Base-by-base conservation (phyloP, 2,329 filamentous ascomycete species). In the Sporothrix brunneoviolacea region DNA sequence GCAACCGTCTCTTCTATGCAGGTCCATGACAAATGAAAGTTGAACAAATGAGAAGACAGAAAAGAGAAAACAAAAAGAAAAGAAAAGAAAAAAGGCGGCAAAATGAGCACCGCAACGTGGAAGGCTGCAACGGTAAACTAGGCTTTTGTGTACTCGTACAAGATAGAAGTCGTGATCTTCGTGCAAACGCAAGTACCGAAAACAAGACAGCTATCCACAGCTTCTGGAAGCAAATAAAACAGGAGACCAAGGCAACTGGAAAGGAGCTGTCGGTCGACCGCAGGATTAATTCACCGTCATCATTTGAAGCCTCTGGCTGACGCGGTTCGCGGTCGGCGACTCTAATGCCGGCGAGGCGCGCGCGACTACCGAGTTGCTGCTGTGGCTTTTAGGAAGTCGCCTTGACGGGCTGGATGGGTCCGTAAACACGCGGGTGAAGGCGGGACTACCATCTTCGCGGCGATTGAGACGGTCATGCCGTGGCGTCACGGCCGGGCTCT, bases 341-440 rank as follows among this genome's bases (percentile, higher is more conserved):
- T 79, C 73, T 18, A 77, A 68, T 13, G 80, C 76, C 15, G 69
- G 65, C 48, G 65, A 65, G 53, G 38, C 39, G 8, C 47, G 56
- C 4, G 72, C 73, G 47, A 77, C 65, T 2, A 75, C 66, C 2
- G 79, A 75, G 55, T 71, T 79, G 57, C 69, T 77, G 58, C 76
- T 79, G 30, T 74, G 76, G 54, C 71, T 79, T 57, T 75, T 73
- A 24, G 70, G 68, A 8, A 73, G 60, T 52, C 73, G 70, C 56
- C 72, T 73, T 19, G 77, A 70, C 4, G 79, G 76, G 52, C 74
- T 82, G 12, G 75, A 71, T 1, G 81, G 80, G 39, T 83, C 79
- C 9, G 81, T 79, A 58, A 85, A 85, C 33, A 85, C 79, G 21
- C 78, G 70, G 3, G 80, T 84, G 55, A 85, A 85, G 1, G 82